Evolutionary conservation across 2,329 filamentous ascomycete genomes (phyloP).

Genomic region (Aureobasidium sp.): DNA sequence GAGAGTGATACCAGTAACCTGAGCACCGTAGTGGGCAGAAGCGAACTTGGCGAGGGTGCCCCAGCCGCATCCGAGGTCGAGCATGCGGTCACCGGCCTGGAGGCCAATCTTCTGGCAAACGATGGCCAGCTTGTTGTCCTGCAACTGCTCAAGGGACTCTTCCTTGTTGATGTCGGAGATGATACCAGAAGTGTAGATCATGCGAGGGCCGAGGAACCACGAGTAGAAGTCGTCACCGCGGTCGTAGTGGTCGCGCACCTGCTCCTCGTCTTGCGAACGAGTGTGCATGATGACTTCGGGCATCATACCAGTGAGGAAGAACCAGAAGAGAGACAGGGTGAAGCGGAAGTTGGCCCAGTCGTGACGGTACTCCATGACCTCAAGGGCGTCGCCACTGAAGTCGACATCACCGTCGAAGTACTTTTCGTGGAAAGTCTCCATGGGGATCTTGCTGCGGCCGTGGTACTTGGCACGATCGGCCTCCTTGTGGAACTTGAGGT

Average conservation of each 20-base stretch:
- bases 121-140: conserved; percentile 93
- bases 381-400: conserved; percentile 87
- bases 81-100: conserved; percentile 70
- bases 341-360: conserved; percentile 96
- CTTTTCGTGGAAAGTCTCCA: conserved; percentile 95
- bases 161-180: conserved; percentile 83
- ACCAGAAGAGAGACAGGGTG: conserved; percentile 77
- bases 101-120: conserved; percentile 94
- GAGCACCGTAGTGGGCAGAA: conserved; percentile 81
- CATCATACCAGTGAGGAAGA: conserved; percentile 79
- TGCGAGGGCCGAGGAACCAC: conserved; percentile 96
- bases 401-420: conserved; percentile 94
- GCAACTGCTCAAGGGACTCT: conserved; percentile 87
- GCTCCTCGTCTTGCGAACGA: conserved; percentile 91
- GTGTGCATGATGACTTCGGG: conserved; percentile 91
- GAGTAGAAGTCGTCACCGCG: conserved; percentile 96
- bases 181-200: conserved; percentile 96
- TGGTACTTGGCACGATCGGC: conserved; percentile 60
- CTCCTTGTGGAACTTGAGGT: conserved; percentile 69
- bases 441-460: conserved; percentile 73
- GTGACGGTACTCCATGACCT: conserved; percentile 86
- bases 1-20: conserved; percentile 83
- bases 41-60: conserved; percentile 92
- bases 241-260: conserved; percentile 96
- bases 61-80: conserved; percentile 98